Percentiles rank a stretch among this genome's conserved stretches.
phyloP scores from a whole-genome alignment of 2,329 filamentous ascomycete genomes.

The Pezicula neosporulosa region DNA sequence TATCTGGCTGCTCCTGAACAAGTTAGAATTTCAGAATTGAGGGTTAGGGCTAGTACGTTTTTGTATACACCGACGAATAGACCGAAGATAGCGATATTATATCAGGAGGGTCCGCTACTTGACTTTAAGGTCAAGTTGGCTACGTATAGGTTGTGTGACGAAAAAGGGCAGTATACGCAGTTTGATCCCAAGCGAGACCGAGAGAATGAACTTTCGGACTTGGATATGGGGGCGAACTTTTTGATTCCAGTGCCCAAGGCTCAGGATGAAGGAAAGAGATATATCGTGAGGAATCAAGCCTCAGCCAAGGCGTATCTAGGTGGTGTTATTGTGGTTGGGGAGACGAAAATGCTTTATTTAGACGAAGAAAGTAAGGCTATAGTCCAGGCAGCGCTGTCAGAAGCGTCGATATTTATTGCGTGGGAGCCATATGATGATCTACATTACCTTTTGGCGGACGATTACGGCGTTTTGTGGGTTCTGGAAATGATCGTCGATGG shows the following conservation, averaged over 20 bases:
- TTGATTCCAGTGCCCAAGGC: constrained; percentile 60
- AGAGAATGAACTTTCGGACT: constrained; percentile 48
- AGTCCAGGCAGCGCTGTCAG: constrained; percentile 61
- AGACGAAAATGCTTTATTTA: constrained; percentile 81
- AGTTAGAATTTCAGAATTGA: constrained; percentile 62
- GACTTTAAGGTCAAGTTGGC: constrained; percentile 53
- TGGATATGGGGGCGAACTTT: constrained; percentile 54
- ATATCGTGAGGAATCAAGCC: constrained; percentile 50
- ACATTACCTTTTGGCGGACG: constrained; percentile 85
- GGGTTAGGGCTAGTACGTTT: constrained; percentile 64
- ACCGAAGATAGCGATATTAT: constrained; percentile 62
- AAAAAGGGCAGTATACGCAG: constrained; percentile 46
- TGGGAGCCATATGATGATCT: constrained; percentile 84
- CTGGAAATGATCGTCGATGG: constrained; percentile 70
- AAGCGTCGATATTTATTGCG: constrained; percentile 83
- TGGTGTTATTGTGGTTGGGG: constrained; percentile 71
- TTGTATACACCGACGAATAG: constrained; percentile 51
- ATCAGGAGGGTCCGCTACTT: constrained; percentile 52
- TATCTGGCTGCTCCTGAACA: constrained; percentile 59
- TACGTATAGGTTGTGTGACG: constrained; percentile 59
- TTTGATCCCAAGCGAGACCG: constrained; percentile 55
- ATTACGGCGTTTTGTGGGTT: constrained; percentile 84
- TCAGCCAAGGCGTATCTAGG: constrained; percentile 56
- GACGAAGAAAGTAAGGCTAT: constrained; percentile 70
- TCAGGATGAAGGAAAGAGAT: constrained; percentile 55